Conservation (phyloP, 495 filamentous ascomycete species). For the Aspergillus baeticus region DNA sequence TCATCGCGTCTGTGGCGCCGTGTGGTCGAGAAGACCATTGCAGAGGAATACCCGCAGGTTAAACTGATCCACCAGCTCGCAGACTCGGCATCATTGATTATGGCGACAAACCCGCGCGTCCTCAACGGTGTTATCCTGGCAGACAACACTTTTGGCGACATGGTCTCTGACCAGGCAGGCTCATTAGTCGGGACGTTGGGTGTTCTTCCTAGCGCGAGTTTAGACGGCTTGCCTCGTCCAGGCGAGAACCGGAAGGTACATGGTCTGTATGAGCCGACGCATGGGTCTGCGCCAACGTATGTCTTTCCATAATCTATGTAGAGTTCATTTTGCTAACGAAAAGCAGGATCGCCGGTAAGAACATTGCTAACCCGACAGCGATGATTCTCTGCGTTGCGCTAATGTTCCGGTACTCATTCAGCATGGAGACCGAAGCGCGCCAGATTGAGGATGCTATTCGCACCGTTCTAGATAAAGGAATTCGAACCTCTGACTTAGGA, state of each 20-base stretch:
- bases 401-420: conserved; percentile 89
- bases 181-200: conserved; percentile 49
- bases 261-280: conserved; percentile 42
- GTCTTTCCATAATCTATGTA: conserved; percentile 11
- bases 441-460: conserved; percentile 80
- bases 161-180: conserved; percentile 51
- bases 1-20: conserved; percentile 49
- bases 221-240: conserved; percentile 43
- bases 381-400: conserved; percentile 86
- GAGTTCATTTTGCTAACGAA: not conserved
- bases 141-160: conserved; percentile 54
- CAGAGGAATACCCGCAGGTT: conserved; percentile 47
- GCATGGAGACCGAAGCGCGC: conserved; percentile 67
- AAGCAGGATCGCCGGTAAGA: conserved; percentile 34
- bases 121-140: conserved; percentile 51
- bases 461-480: conserved; percentile 68
- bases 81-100: conserved; percentile 48
- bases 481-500: conserved; percentile 77
- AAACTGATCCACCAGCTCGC: conserved; percentile 47
- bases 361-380: conserved; percentile 65
- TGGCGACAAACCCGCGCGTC: conserved; percentile 46
- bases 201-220: conserved; percentile 48
- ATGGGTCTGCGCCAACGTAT: conserved; percentile 42
- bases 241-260: conserved; percentile 24
- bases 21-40: conserved; percentile 44